phyloP scores from a whole-genome alignment of 352 stramenopile genomes.

The Peronospora farinosa region DNA sequence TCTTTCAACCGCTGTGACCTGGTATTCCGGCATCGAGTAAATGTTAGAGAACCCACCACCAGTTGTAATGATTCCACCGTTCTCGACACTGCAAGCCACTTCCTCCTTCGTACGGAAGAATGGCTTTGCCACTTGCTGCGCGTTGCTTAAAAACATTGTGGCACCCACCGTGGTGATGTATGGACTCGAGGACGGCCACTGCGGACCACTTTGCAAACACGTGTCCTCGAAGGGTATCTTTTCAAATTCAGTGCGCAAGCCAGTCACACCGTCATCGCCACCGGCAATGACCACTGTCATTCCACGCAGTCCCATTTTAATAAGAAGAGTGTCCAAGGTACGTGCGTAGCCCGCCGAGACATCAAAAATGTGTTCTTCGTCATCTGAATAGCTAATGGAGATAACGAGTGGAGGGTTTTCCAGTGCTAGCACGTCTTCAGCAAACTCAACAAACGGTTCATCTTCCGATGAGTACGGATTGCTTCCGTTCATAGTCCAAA shows the following conservation, averaged over 20 bases:
- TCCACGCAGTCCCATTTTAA: constrained; percentile 85
- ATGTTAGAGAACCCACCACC: constrained; percentile 87
- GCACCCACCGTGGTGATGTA: constrained; percentile 89
- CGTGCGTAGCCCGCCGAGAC: constrained; percentile 64
- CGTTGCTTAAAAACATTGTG: constrained; percentile 56
- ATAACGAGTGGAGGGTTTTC: constrained; percentile 75
- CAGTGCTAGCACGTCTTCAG: constrained; percentile 55
- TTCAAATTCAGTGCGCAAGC: constrained; percentile 55
- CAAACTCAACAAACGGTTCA: constrained; percentile 84
- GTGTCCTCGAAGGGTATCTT: constrained; percentile 46
- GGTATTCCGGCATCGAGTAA: constrained; percentile 71
- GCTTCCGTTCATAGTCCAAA: constrained; percentile 75
- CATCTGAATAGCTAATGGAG: constrained; percentile 88
- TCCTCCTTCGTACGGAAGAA: constrained; percentile 72
- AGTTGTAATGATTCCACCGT: constrained; percentile 69
- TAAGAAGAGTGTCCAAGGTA: constrained; percentile 77
- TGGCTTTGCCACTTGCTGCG: constrained; percentile 23
- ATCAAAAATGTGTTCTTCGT: constrained; percentile 86
- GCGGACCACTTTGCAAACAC: constrained; percentile 57
- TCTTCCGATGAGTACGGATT: constrained; percentile 82
- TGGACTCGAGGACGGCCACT: constrained; percentile 77
- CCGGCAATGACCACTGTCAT: constrained; percentile 83
- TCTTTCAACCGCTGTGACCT: constrained; percentile 46
- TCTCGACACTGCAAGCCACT: constrained; percentile 67
- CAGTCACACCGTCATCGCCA: constrained; percentile 85